Conservation (phyloP, 805 yeast species). For the Jamesozyma hellenica region DNA sequence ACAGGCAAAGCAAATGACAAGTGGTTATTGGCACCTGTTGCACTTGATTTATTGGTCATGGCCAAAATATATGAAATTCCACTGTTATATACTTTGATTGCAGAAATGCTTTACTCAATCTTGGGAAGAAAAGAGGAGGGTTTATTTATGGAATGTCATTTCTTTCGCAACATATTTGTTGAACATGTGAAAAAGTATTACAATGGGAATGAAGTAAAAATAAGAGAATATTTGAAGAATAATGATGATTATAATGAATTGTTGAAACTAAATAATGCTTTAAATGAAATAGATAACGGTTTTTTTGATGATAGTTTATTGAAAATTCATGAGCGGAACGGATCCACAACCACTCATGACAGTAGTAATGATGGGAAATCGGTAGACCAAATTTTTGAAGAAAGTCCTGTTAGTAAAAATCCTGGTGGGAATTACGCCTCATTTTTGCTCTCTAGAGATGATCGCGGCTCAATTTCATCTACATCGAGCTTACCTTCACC, state of each 20-base stretch:
- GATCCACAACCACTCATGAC: conserved; percentile 14
- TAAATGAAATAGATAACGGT: conserved; percentile 57
- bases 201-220: conserved; percentile 18
- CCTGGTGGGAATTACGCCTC: neutral
- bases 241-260: conserved; percentile 28
- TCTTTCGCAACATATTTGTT: conserved; percentile 18
- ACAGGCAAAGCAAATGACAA: conserved; percentile 71
- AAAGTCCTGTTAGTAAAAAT: conserved; percentile 1
- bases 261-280: conserved; percentile 43
- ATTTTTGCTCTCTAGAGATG: conserved; percentile 15
- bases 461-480: conserved; percentile 19
- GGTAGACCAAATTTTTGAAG: conserved; percentile 1
- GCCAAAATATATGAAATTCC: conserved; percentile 63
- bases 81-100: conserved; percentile 53
- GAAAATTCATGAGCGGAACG: conserved; percentile 35
- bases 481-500: conserved; percentile 13
- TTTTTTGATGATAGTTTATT: conserved; percentile 34
- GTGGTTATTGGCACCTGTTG: conserved; percentile 60
- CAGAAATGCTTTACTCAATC: conserved; percentile 60
- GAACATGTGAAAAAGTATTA: conserved; percentile 15
- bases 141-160: conserved; percentile 22
- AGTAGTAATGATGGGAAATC: conserved; percentile 8
- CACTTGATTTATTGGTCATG: conserved; percentile 51
- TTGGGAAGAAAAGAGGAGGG: conserved; percentile 57
- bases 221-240: conserved; percentile 15